A percentile compares a stretch with the other conserved stretches of the same genome.
phyloP scores from a whole-genome alignment of 805 yeast species.

The Metschnikowia similis region DNA sequence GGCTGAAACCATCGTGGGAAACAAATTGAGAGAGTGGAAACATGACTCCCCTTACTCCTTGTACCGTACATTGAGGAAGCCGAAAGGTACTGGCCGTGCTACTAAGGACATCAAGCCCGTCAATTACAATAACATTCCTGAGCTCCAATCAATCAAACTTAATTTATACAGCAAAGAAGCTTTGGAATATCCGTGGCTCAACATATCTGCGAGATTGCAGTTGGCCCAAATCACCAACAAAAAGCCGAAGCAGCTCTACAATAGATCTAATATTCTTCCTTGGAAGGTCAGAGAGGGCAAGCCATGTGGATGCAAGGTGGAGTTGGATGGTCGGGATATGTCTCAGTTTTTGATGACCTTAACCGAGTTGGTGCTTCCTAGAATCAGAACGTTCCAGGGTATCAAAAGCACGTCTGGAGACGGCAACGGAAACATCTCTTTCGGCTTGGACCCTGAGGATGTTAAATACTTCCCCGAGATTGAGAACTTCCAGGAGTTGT shows the following conservation, averaged over 20 bases:
- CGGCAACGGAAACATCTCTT: conserved; percentile 75
- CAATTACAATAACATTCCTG: conserved; percentile 68
- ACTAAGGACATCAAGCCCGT: conserved; percentile 71
- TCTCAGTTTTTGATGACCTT: conserved; percentile 80
- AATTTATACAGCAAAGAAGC: conserved; percentile 77
- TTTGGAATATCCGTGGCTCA: conserved; percentile 63
- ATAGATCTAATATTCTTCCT: conserved; percentile 73
- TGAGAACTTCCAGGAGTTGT: conserved; percentile 82
- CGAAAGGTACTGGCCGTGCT: conserved; percentile 69
- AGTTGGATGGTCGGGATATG: conserved; percentile 74
- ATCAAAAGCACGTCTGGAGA: conserved; percentile 77
- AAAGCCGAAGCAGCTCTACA: conserved; percentile 68
- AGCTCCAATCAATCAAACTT: conserved; percentile 59
- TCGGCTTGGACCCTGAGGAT: conserved; percentile 77
- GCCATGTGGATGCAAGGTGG: conserved; percentile 86
- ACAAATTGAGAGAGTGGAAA: conserved; percentile 79
- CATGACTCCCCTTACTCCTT: conserved; percentile 83
- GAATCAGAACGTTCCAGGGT: conserved; percentile 84
- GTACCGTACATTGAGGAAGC: conserved; percentile 73
- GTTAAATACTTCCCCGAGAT: conserved; percentile 88
- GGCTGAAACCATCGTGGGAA: conserved; percentile 52
- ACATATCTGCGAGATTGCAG: conserved; percentile 72
- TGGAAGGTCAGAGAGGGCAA: conserved; percentile 87
- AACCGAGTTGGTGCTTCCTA: conserved; percentile 88
- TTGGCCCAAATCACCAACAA: conserved; percentile 92